Evolutionary conservation across 176 grass and related monocot species (phyloP), one percentile per base, ranked within the genome.

Genomic region (Guadua angustifolia): DNA sequence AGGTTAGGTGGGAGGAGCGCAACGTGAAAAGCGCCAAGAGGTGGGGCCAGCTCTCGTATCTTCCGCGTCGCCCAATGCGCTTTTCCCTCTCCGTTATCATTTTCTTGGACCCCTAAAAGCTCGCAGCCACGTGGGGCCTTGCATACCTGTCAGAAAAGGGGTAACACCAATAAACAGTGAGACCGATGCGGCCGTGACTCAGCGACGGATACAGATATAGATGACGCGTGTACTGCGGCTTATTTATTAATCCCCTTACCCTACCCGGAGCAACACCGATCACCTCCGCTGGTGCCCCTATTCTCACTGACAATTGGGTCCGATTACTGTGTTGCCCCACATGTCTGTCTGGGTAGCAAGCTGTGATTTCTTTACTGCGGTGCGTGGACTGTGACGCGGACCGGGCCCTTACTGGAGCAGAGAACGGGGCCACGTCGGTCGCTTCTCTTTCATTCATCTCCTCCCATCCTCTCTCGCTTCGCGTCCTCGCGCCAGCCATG

Each of bases 111-210:
- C 29, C 29, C 1, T 29, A 29, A 29, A 29, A 29, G 29, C 29
- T 1, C 29, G 29, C 29, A 29, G 29, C 19, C 17, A 1, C 12
- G 12, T 19, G 80, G 80, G 80, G 44, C 79, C 80, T 29, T 29
- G 29, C 29, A 0, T 0, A 1, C 56, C 19, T 77, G 72, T 86
- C 78, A 82, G 78, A 4, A 26, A 82, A 66, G 14, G 19, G 78
- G 77, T 89, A 86, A 86, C 78, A 8, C 78, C 78, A 53, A 71
- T 52, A 14, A n/a, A 49, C 69, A 3, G 3, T 45, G 44, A 12
- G 44, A 12, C 16, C 14, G 60, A 80, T 42, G 71, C 77, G 76
- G 55, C 84, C 75, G 64, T 86, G 84, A 80, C 76, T 79, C 21
- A 67, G 76, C 76, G 33, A 13, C 29, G 32, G 67, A 85, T 85